Evolutionary conservation across 2,329 filamentous ascomycete species (phyloP).

Genomic region (Venturia asperata): DNA sequence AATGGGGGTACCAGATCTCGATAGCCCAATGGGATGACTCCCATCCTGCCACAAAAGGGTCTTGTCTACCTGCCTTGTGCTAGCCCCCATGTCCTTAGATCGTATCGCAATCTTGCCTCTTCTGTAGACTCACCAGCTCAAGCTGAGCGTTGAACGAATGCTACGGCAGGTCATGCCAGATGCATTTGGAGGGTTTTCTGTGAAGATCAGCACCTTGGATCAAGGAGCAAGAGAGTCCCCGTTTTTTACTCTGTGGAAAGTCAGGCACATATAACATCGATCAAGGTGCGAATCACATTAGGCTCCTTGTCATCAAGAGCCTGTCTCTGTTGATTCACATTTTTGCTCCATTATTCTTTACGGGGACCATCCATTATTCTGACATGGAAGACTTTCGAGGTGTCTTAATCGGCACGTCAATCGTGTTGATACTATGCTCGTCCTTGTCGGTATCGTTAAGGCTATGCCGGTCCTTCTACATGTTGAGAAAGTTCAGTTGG

Average conservation of each 20-base stretch:
- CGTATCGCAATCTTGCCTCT: background rate
- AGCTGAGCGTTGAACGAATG: background rate
- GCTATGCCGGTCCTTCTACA: conserved; percentile 1
- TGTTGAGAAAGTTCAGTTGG: background rate
- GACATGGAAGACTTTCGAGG: conserved; percentile 9
- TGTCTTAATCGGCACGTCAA: conserved; percentile 1
- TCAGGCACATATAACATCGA: background rate
- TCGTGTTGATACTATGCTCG: conserved; percentile 12
- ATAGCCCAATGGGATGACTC: conserved; percentile 5
- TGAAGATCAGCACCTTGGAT: background rate
- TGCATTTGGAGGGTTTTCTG: background rate
- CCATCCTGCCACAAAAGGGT: background rate
- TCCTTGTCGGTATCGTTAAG: conserved; percentile 1
- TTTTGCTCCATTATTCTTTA: background rate
- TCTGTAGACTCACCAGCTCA: background rate
- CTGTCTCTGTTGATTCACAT: background rate
- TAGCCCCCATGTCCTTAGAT: background rate
- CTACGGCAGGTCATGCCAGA: background rate
- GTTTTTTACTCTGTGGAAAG: background rate
- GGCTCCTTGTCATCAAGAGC: no score
- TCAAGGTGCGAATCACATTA: background rate
- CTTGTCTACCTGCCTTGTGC: background rate
- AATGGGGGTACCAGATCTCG: background rate
- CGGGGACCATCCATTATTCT: background rate
- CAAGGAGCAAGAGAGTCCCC: background rate